Conservation (phyloP, 441 rosid genomes). For the Gossypium lobatum region DNA sequence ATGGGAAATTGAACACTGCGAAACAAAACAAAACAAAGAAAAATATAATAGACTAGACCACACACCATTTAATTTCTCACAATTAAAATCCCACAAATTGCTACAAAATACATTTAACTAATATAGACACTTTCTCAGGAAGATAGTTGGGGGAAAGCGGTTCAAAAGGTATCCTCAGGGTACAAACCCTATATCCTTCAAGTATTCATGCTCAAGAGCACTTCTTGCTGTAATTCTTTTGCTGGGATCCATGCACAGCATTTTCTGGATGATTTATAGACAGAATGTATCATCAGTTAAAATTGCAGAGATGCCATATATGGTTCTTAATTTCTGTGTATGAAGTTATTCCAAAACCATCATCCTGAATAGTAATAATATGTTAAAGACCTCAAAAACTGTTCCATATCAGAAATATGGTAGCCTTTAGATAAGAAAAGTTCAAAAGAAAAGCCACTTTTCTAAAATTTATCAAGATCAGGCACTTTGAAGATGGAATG, state of each 20-base stretch:
- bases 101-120: conserved; percentile 13
- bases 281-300: conserved; percentile 13
- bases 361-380: too few relatives aligned
- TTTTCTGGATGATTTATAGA: conserved; percentile 47
- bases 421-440: background rate
- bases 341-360: background rate
- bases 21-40: background rate
- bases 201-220: conserved; percentile 89
- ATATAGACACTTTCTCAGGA: conserved; percentile 21
- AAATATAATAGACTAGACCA: background rate
- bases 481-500: background rate
- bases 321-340: background rate
- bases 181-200: conserved; percentile 72
- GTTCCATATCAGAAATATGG: background rate
- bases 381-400: background rate
- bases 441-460: background rate
- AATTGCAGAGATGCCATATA: background rate
- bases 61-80: conserved; percentile 16
- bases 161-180: conserved; percentile 32
- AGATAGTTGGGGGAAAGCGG: background rate
- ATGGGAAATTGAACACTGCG: background rate
- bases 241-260: conserved; percentile 86
- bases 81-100: conserved; percentile 23
- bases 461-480: background rate
- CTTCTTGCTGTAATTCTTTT: conserved; percentile 84